Evolutionary conservation across 345 rosid species (phyloP), one percentile per base, ranked within the genome.

Genomic region (Aurinia saxatilis): DNA sequence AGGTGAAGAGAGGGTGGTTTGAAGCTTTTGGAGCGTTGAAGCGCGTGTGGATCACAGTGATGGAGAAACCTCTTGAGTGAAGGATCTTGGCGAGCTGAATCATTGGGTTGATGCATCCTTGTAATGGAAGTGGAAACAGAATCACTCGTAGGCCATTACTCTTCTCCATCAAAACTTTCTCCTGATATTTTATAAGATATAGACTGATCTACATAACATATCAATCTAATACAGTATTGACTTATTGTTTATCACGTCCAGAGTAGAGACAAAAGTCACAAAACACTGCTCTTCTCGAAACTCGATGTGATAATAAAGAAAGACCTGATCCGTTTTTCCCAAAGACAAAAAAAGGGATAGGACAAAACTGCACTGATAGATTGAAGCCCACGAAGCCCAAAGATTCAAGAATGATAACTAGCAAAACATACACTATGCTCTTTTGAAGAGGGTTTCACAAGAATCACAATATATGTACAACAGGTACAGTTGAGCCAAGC

Each of bases 101-200:
- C 87, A 78, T 77, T 13, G 85, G 61, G 73, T 66, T 90, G 0
- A 86, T 79, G 37, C 86, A 88, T 63, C 88, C 84, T 60, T 86
- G 86, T 3, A 58, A n/a, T 4, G 90, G 88, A 6, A 82, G 41
- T 0, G 88, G 92, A 41, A 83, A 83, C 11, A 85, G 52, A 5
- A 87, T 64, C 3, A 84, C 81, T 49, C 69, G 17, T 9, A 8
- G 37, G 5, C 58, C 42, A 39, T 55, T 69, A 6, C 34, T 36
- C 42, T 50, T 69, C n/a, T 19, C 67, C 73, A 70, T 60, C 47
- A 42, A 62, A 47, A 7, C 57, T 62, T 62, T 41, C n/a, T 36
- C 50, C 1, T 41, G 16, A 16, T 40, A 57, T 10, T 25, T 40
- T 6, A 39, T n/a, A n/a, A n/a, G n/a, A n/a, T n/a, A n/a, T n/a